phyloP scores from a whole-genome alignment of 2,329 filamentous ascomycete species.

The Fusarium sp. region DNA sequence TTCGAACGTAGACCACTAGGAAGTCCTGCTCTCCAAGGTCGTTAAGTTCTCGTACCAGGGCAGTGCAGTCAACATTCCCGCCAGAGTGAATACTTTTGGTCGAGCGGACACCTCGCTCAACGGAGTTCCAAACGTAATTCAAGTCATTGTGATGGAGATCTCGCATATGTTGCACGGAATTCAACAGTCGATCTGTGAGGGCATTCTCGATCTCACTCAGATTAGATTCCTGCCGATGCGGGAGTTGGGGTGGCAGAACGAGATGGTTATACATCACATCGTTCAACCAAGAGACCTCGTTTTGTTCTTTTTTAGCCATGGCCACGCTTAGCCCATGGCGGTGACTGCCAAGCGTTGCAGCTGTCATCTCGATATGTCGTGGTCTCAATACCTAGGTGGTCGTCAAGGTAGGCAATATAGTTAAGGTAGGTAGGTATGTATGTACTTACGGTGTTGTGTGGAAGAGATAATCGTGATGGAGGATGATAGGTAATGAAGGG shows the following conservation, averaged over 20 bases:
- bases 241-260: constrained; percentile 37
- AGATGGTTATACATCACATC: constrained; percentile 43
- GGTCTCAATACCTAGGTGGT: no score
- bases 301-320: not conserved
- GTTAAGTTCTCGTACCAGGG: constrained; percentile 30
- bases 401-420: no score
- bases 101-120: constrained; percentile 31
- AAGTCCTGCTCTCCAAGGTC: constrained; percentile 29
- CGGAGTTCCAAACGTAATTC: constrained; percentile 26
- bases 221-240: constrained; percentile 35
- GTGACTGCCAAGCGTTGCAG: no score
- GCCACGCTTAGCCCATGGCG: no score
- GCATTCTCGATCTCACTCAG: constrained; percentile 22
- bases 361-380: no score
- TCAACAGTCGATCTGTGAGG: constrained; percentile 26
- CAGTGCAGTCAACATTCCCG: constrained; percentile 30
- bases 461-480: no score
- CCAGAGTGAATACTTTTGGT: constrained; percentile 32
- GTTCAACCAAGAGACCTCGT: constrained; percentile 16
- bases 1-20: constrained; percentile 30
- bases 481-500: no score
- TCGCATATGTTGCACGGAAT: constrained; percentile 24
- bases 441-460: no score
- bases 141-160: constrained; percentile 26
- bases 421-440: no score